Conservation (phyloP, 768 basidiomycete species). For the Holtermannia corniformis region DNA sequence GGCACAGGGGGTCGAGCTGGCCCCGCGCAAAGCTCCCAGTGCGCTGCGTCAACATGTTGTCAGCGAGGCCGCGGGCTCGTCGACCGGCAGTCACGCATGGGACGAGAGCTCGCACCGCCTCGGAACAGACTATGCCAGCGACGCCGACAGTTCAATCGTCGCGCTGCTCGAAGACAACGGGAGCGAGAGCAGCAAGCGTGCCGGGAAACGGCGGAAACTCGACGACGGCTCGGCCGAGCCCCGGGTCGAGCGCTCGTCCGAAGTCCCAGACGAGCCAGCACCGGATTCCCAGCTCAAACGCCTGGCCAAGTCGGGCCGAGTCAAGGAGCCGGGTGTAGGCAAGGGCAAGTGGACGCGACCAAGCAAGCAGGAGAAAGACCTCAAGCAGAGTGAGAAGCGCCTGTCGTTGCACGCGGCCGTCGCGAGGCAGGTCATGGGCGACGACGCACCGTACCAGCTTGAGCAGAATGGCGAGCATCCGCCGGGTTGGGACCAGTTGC, state of each 20-base stretch:
- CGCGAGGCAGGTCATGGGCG: neutral
- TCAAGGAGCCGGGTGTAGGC: conserved; percentile 26
- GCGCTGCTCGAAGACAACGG: conserved; percentile 15
- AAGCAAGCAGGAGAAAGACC: conserved; percentile 14
- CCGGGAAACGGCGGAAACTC: conserved; percentile 10
- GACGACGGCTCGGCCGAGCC: conserved; percentile 1
- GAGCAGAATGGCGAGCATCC: too few relatives aligned
- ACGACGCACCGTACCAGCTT: neutral
- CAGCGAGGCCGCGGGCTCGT: conserved; percentile 8
- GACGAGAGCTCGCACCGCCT: neutral
- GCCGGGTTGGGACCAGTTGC: neutral
- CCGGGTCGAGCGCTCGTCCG: neutral
- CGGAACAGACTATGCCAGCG: neutral
- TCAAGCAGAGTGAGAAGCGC: conserved; percentile 8
- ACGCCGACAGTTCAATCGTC: conserved; percentile 31
- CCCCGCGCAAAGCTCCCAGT: neutral
- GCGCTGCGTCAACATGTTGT: neutral
- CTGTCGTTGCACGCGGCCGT: neutral
- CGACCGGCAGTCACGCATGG: conserved; percentile 11
- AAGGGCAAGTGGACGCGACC: conserved; percentile 29
- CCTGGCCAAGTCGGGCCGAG: conserved; percentile 10
- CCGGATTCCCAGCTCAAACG: neutral
- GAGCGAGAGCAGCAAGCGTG: conserved; percentile 9
- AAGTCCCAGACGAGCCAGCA: neutral
- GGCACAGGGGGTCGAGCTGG: conserved; percentile 1